Conservation (phyloP, 2,329 filamentous ascomycete genomes). For the Drechslera avenae region DNA sequence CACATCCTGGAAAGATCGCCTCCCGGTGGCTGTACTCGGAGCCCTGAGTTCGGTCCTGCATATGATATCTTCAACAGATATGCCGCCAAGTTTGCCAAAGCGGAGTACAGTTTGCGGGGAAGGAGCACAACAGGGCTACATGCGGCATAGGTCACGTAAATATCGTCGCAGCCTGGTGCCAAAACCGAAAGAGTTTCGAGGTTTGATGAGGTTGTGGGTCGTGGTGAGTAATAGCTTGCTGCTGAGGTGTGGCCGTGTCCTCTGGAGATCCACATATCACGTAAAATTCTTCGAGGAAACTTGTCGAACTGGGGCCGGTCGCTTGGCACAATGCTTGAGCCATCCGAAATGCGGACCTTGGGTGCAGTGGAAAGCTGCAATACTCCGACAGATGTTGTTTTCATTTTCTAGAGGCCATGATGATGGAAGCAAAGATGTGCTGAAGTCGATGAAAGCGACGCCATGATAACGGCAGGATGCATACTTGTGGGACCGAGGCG, state of each 20-base stretch:
- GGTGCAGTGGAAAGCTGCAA: neutral
- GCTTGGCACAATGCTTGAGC: conserved; percentile 26
- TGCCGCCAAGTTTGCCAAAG: conserved; percentile 16
- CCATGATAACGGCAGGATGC: conserved; percentile 5
- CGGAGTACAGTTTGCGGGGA: conserved; percentile 36
- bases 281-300: conserved; percentile 39
- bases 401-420: no score
- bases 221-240: conserved; percentile 36
- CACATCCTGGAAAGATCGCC: conserved; percentile 28
- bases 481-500: conserved; percentile 9
- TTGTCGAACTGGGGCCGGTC: conserved; percentile 24
- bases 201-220: conserved; percentile 34
- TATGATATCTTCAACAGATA: conserved; percentile 5
- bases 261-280: conserved; percentile 37
- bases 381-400: neutral
- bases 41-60: conserved; percentile 8
- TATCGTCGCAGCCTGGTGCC: conserved; percentile 11
- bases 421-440: neutral
- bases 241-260: conserved; percentile 25
- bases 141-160: conserved; percentile 19
- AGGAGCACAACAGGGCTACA: conserved; percentile 22
- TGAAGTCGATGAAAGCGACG: conserved; percentile 6
- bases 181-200: conserved; percentile 13
- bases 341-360: conserved; percentile 13
- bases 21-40: conserved; percentile 8